Conservation (phyloP, 768 basidiomycete genomes). For the Termitomyces sp. region DNA sequence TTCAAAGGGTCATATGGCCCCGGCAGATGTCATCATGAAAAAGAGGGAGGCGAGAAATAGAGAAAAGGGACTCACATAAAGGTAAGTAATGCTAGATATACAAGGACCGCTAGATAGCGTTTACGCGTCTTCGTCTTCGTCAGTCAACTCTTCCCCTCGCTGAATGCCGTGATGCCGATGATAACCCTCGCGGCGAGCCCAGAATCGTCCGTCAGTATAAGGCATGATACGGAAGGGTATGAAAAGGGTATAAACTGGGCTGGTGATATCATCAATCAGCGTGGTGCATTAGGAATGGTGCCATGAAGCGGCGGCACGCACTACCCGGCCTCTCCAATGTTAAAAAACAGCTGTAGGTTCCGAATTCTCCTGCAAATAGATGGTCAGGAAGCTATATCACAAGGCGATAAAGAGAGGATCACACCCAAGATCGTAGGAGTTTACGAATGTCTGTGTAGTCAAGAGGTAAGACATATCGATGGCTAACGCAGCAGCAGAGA, state of each 20-base stretch:
- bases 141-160: constrained; percentile 84
- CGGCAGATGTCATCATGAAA: constrained; percentile 64
- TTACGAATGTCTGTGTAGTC: constrained; percentile 61
- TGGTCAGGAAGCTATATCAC: background rate
- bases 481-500: background rate
- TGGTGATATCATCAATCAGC: constrained; percentile 21
- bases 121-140: constrained; percentile 57
- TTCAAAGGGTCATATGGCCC: constrained; percentile 82
- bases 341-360: constrained; percentile 86
- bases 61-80: background rate
- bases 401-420: constrained; percentile 6
- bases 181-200: constrained; percentile 69
- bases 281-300: background rate
- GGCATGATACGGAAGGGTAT: constrained; percentile 77
- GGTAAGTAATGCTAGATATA: background rate
- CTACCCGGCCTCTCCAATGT: constrained; percentile 77
- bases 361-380: constrained; percentile 35
- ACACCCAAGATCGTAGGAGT: constrained; percentile 88
- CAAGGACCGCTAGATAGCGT: background rate
- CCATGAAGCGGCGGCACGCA: constrained; percentile 34
- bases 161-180: constrained; percentile 56
- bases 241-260: constrained; percentile 74
- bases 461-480: background rate
- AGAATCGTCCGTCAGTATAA: constrained; percentile 77
- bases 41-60: background rate